Percentiles rank a stretch among this genome's conserved stretches.
These are phyloP conservation scores for Blastobotrys terrestris DNA, from an alignment of 805 yeast species.

Conservation along the genomic window DNA sequence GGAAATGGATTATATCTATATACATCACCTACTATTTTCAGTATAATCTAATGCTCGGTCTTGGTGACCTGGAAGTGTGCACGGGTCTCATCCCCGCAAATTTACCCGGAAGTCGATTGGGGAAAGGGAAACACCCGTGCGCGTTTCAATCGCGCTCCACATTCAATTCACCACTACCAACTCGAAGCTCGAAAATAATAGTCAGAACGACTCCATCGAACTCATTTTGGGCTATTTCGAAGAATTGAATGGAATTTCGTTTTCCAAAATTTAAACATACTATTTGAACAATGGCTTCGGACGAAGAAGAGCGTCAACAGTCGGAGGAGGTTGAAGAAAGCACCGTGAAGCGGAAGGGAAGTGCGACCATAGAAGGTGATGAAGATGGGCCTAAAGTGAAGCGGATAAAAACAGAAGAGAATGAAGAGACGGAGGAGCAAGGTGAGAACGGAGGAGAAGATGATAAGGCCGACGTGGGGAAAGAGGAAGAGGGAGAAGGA, in stretches of 20 bases:
- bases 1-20: neutral
- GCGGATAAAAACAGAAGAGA: conserved; percentile 24
- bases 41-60: too few relatives aligned
- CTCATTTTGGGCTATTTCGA: neutral
- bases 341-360: neutral
- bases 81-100: neutral
- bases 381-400: conserved; percentile 25
- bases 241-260: neutral
- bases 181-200: neutral
- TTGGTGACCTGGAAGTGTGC: too few relatives aligned
- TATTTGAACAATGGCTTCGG: neutral
- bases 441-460: conserved; percentile 22
- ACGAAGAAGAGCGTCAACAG: neutral
- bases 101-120: neutral
- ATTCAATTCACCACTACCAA: neutral
- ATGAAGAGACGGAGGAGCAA: conserved; percentile 26
- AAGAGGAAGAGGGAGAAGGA: conserved; percentile 6
- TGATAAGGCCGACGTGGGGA: conserved; percentile 21
- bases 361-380: neutral
- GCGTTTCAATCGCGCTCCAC: neutral
- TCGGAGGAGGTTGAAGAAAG: neutral
- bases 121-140: too few relatives aligned
- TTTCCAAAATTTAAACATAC: too few relatives aligned
- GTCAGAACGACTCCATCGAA: neutral
- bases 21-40: too few relatives aligned